Percentiles rank a stretch among this genome's conserved stretches.
phyloP scores from a whole-genome alignment of 2,329 filamentous ascomycete species.

The Parafenestella ontariensis region DNA sequence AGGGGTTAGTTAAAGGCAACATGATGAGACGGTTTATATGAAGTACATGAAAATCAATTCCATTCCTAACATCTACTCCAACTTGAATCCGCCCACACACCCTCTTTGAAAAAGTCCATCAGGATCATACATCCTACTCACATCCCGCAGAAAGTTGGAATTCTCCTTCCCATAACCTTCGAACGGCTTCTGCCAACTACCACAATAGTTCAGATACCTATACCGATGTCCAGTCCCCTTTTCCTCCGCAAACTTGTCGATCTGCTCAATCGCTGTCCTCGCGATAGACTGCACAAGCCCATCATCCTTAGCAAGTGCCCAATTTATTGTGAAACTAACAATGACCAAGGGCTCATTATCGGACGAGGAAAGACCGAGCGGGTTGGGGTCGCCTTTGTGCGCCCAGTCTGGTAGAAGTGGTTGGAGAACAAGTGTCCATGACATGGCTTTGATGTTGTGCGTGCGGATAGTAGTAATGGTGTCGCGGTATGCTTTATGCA shows the following conservation, averaged over 20 bases:
- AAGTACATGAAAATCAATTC: not conserved
- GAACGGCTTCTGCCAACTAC: slow-evolving; percentile 47
- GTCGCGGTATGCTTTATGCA: slow-evolving; percentile 36
- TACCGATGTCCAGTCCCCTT: slow-evolving; percentile 25
- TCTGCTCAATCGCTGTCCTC: slow-evolving; percentile 36
- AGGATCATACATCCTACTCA: slow-evolving; percentile 47
- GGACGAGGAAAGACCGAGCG: slow-evolving; percentile 16
- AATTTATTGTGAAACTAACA: slow-evolving; percentile 46
- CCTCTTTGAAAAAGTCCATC: slow-evolving; percentile 45
- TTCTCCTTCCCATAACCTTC: slow-evolving; percentile 40
- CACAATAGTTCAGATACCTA: slow-evolving; percentile 48
- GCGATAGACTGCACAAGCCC: slow-evolving; percentile 33
- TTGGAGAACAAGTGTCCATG: slow-evolving; percentile 42
- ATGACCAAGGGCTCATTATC: slow-evolving; percentile 38
- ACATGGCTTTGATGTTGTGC: slow-evolving; percentile 32
- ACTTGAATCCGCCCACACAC: slow-evolving; percentile 46
- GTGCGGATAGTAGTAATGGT: slow-evolving; percentile 32
- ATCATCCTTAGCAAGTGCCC: slow-evolving; percentile 38
- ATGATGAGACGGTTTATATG: not conserved
- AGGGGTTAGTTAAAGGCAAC: not conserved
- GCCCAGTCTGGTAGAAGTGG: slow-evolving; percentile 23
- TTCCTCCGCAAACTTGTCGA: slow-evolving; percentile 37
- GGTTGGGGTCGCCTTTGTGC: slow-evolving; percentile 18
- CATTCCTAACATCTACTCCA: slow-evolving; percentile 5
- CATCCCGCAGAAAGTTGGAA: slow-evolving; percentile 30